Base-by-base conservation (phyloP, 2,329 filamentous ascomycete genomes). In the Nigrospora oryzae region DNA sequence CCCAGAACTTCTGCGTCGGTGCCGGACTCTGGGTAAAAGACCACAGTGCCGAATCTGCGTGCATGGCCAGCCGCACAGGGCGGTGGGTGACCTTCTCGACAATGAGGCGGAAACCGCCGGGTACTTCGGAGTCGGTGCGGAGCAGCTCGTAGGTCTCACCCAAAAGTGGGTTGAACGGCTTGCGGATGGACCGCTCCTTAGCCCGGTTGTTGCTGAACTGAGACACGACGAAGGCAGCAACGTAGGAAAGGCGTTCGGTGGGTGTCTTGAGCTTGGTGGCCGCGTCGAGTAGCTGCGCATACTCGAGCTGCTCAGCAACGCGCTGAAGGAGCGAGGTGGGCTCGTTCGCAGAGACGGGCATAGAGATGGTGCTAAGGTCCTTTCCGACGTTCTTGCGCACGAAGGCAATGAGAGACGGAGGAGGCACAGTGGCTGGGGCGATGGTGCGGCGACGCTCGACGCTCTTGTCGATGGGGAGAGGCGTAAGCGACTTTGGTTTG, bases 351-450 rank as follows among this genome's bases (percentile, higher is more conserved):
- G 91, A 95, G 1, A 96, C 93, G 0, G 93, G 93, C 91, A 97
- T 97, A 40, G 89, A 90, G 52, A 98, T 95, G 3, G 89, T 94
- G 48, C 89, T 95, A 40, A 98, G 72, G 64, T 98, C 93, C 64
- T 98, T 98, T 59, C 93, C 93, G 11, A 97, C 93, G 55, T 98
- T 98, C 65, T 97, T 98, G 53, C 93, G 83, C 31, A 97, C 75
- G 62, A 97, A 95, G 0, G 88, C 87, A 53, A 98, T 95, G 43
- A 98, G 71, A 61, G 89, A 95, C 0, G 93, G 93, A 0, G 93
- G 93, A 46, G 82, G 71, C 13, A 89, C 81, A 28, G 83, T 89
- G 7, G 90, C 81, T 2, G 85, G 73, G 3, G 82, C 75, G 14
- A 98, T 80, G 0, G 79, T 83, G 7, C 68, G 73, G 46, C 93